Base-by-base conservation (phyloP, 208 protist species). In the Phytomonas sp. region DNA sequence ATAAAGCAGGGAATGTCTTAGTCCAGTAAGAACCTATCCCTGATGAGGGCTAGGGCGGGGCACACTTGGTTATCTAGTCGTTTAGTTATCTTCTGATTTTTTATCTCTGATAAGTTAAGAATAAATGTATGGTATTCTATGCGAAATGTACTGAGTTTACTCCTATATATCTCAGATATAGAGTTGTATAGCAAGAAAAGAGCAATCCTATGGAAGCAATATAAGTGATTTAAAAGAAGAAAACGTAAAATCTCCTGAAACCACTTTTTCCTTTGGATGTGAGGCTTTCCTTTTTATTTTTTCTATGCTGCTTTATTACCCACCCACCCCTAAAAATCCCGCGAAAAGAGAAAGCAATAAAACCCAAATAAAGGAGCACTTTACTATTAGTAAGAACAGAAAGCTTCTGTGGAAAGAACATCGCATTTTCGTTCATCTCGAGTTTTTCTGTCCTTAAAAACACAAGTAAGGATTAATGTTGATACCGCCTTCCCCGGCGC, bases 81-180 rank as follows among this genome's bases (percentile, higher is more conserved):
- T 26, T 26, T 26, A 26, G 20, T 56, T 56, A 56, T 56, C 6
- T 20, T 26, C 46, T 56, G 11, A 23, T 26, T 26, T 56, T 26
- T 56, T 26, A 56, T 56, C 20, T 56, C 17, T 26, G 46, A 9
- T 2, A 26, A 20, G 20, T 6, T 7, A 56, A 23, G 20, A 26
- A 23, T 1, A 23, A 26, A 8, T 56, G 13, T 43, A 29, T 69
- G 60, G 31, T 32, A 31, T 36, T 74, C 17, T 71, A 63, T 73
- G 7, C 17, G 59, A 59, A 63, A 33, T 77, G 3, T 71, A 53
- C 0, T 70, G 34, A 60, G 66, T 37, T 73, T 68, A 40, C 69
- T 43, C 74, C 6, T 73, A 37, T 74, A 64, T 69, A 26, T 62
- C 33, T 43, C 60, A 30, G 59, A 6, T 29, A 32, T 59, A 29